Conservation (phyloP, 306 rosid genomes). For the Castanea crenata region DNA sequence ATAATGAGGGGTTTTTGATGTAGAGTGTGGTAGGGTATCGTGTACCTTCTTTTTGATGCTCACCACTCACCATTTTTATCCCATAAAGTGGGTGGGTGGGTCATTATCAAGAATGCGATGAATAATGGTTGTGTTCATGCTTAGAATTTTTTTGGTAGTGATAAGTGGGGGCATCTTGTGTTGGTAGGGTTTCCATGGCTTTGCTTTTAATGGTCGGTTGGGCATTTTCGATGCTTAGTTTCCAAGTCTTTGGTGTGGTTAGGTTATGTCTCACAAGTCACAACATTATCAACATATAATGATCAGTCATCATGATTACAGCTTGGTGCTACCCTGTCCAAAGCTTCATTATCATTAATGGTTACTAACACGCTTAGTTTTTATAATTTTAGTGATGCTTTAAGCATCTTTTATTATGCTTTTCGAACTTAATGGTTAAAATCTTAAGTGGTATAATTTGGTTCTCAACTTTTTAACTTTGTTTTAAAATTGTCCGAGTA, state of each 20-base stretch:
- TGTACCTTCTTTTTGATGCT: constrained; percentile 18
- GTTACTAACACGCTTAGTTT: neutral
- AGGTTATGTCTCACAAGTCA: neutral
- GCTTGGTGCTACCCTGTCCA: neutral
- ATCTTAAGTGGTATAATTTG: too few species aligned
- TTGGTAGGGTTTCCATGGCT: constrained; percentile 18
- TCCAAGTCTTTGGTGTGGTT: constrained; percentile 3
- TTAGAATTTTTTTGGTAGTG: constrained; percentile 8
- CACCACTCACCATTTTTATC: neutral
- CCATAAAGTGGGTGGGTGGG: constrained; percentile 22
- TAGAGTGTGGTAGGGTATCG: neutral
- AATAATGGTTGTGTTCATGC: constrained; percentile 1
- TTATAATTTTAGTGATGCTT: too few species aligned
- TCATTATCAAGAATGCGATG: constrained; percentile 18
- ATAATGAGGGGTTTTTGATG: neutral
- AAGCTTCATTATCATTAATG: neutral
- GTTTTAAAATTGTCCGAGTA: too few species aligned
- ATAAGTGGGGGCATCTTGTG: constrained; percentile 28
- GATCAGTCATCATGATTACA: too few species aligned
- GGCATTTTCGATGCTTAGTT: constrained; percentile 12
- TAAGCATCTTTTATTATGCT: too few species aligned
- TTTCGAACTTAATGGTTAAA: too few species aligned
- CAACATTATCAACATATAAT: neutral
- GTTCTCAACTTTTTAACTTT: too few species aligned
- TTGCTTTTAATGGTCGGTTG: constrained; percentile 18